Percentiles rank a stretch among this genome's conserved stretches.
Conservation (phyloP, 108 stramenopile species). For the Mayamaea pseudoterrestris region DNA sequence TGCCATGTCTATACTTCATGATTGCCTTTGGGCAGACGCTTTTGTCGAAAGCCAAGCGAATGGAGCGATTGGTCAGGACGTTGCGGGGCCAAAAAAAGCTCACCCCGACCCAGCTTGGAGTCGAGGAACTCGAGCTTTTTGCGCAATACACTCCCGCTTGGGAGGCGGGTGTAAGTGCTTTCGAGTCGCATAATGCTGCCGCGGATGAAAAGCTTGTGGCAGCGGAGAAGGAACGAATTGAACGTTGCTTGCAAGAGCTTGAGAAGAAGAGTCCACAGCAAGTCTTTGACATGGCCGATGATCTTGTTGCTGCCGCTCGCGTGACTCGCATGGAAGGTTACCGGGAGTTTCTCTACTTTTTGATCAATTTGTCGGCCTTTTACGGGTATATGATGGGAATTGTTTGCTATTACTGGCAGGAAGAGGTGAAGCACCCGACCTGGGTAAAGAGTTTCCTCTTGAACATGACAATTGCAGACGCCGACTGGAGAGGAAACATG, state of each 20-base stretch:
- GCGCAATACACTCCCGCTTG: conserved; percentile 54
- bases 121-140: conserved; percentile 13
- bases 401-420: conserved; percentile 44
- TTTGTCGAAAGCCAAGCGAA: conserved; percentile 22
- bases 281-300: conserved; percentile 1
- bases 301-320: conserved; percentile 11
- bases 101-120: background rate
- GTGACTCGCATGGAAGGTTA: conserved; percentile 37
- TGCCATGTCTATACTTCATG: conserved; percentile 73
- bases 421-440: conserved; percentile 34
- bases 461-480: conserved; percentile 38
- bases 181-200: conserved; percentile 6
- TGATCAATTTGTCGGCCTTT: conserved; percentile 78
- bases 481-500: conserved; percentile 81
- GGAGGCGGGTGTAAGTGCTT: conserved; percentile 16
- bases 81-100: background rate
- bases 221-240: conserved; percentile 19
- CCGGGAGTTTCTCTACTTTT: conserved; percentile 63
- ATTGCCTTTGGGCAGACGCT: conserved; percentile 30
- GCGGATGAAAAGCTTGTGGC: conserved; percentile 18
- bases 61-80: conserved; percentile 27
- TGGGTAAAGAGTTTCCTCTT: conserved; percentile 36
- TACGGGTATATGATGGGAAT: conserved; percentile 63
- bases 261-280: conserved; percentile 15
- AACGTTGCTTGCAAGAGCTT: conserved; percentile 7